phyloP scores from a whole-genome alignment of 768 basidiomycete species.

The Lentinus tigrinus region DNA sequence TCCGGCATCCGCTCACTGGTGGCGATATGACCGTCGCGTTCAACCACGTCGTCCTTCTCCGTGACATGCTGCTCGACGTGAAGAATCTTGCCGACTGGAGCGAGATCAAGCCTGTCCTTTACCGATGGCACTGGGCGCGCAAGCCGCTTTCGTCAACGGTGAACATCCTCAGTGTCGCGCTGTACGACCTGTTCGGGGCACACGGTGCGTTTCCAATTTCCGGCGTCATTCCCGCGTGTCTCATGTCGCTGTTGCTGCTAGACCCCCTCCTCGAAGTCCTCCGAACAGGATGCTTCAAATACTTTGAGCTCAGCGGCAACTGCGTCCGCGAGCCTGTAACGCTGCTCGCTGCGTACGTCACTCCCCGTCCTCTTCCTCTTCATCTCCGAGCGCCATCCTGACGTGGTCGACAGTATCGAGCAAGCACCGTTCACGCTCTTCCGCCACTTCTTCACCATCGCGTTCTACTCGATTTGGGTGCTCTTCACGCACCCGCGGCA shows the following conservation, averaged over 20 bases:
- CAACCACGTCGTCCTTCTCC: slow-evolving; percentile 76
- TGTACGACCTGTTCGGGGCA: slow-evolving; percentile 94
- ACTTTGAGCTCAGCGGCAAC: slow-evolving; percentile 92
- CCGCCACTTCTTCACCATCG: slow-evolving; percentile 93
- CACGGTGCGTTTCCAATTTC: slow-evolving; percentile 60
- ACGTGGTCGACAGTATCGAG: slow-evolving; percentile 51
- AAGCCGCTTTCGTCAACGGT: slow-evolving; percentile 83
- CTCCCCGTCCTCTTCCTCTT: background rate
- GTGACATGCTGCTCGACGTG: slow-evolving; percentile 55
- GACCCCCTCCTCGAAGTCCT: slow-evolving; percentile 63
- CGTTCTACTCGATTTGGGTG: slow-evolving; percentile 90
- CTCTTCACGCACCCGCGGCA: slow-evolving; percentile 69
- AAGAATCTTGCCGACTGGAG: slow-evolving; percentile 47
- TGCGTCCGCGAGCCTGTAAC: slow-evolving; percentile 87
- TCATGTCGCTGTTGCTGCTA: slow-evolving; percentile 28
- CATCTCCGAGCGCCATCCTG: background rate
- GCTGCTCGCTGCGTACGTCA: slow-evolving; percentile 45
- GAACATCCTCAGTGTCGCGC: slow-evolving; percentile 88
- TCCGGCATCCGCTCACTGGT: slow-evolving; percentile 97
- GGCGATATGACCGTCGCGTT: slow-evolving; percentile 98
- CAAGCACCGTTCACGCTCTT: slow-evolving; percentile 78
- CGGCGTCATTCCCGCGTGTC: background rate
- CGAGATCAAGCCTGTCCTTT: slow-evolving; percentile 49
- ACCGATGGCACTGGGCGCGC: no score
- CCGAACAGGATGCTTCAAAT: slow-evolving; percentile 90